Conservation (phyloP, 2,329 filamentous ascomycete species). For the Trichophyton simii region DNA sequence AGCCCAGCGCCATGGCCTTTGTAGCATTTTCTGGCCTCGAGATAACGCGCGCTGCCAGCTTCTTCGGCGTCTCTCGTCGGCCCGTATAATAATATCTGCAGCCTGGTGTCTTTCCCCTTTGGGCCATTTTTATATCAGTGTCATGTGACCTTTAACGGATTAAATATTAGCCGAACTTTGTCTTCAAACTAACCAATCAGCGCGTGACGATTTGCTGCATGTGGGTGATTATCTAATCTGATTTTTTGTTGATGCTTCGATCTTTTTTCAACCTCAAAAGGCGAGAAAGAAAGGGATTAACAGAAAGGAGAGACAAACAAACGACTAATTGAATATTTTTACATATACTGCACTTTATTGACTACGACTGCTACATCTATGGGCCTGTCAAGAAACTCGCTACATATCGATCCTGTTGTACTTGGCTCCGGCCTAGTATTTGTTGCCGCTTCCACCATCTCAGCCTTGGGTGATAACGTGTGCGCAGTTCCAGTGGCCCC, state of each 20-base stretch:
- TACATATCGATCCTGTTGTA: constrained; percentile 17
- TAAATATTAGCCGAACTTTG: not conserved
- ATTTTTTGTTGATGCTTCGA: not conserved
- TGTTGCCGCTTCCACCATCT: constrained; percentile 10
- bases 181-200: constrained; percentile 3
- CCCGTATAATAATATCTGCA: not conserved
- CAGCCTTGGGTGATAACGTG: constrained; percentile 8
- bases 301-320: not conserved
- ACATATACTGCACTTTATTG: not conserved
- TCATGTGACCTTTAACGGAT: not conserved
- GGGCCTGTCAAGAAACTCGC: constrained; percentile 15
- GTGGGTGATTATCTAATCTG: not conserved
- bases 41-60: constrained; percentile 35
- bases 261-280: not conserved
- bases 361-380: constrained; percentile 13
- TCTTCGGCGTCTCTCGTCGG: constrained; percentile 21
- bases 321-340: not conserved
- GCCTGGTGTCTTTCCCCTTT: not conserved
- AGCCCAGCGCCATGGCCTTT: constrained; percentile 40
- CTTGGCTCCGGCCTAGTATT: constrained; percentile 18
- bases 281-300: not conserved
- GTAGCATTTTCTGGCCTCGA: constrained; percentile 39
- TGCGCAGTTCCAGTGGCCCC: constrained; percentile 10
- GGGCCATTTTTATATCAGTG: not conserved
- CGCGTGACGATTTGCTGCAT: not conserved